Evolutionary conservation across 345 rosid genomes (phyloP), one percentile per base, ranked within the genome.

Genomic region (Erodium maritimum): DNA sequence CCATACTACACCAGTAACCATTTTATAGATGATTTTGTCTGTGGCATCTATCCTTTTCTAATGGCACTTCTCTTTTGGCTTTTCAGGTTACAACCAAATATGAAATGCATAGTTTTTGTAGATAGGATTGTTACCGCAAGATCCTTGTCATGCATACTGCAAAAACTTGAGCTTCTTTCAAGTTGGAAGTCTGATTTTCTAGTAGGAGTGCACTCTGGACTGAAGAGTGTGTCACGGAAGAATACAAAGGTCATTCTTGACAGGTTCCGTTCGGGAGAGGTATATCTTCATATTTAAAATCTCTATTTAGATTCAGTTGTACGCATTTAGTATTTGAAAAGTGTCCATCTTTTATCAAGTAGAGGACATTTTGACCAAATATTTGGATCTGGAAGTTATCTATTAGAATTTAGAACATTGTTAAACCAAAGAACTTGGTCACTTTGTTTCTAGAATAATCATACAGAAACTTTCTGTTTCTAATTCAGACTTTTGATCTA

Each of bases 111-210:
- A 78, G 68, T 91, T 63, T 91, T 91, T 75, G 97, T 88, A 62
- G 86, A 84, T 73, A 87, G 97, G 80, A 84, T 91, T 64, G 74
- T 86, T 58, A 84, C 77, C 65, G 97, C 97, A 13, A 84, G 89
- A 76, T 71, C 88, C 55, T 67, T 91, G 71, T 74, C 95, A 57
- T 76, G 67, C 73, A 61, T 91, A 65, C 79, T 91, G 50, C 86
- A 84, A 71, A 84, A 74, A 22, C 76, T 84, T 56, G 70, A 75
- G 69, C 58, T 81, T 61, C 80, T 91, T 65, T 59, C 67, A 54
- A 82, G 78, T 69, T 91, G 96, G 98, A 91, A 68, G 80, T 82
- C 88, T 65, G 86, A 82, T 75, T 88, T 73, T 67, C 98, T 91
- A 57, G 85, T 88, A 67, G 98, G 98, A 50, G 86, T 86, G 34